Percentiles rank a stretch among this genome's conserved stretches.
These are phyloP conservation scores for Lasiodiplodia sp. DNA, from an alignment of 2,329 filamentous ascomycete genomes.

Conservation along the genomic window DNA sequence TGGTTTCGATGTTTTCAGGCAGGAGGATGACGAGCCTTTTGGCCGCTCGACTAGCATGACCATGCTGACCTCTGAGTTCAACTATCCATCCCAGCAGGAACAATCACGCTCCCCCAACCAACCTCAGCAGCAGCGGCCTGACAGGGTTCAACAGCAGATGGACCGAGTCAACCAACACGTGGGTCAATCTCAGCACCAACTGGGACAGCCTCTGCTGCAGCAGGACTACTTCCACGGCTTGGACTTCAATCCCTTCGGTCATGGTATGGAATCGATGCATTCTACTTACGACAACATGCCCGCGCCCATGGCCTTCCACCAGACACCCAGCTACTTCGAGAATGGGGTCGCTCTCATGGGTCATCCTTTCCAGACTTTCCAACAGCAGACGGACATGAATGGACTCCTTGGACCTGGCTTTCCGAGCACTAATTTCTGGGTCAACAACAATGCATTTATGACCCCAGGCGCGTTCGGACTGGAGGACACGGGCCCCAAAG, in stretches of 20 bases:
- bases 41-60: conserved; percentile 42
- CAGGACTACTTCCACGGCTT: conserved; percentile 4
- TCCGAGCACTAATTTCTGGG: background rate
- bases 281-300: background rate
- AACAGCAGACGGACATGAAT: background rate
- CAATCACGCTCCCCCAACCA: background rate
- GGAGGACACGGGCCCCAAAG: background rate
- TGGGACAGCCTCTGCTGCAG: background rate
- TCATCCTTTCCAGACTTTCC: conserved; percentile 1
- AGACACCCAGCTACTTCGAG: background rate
- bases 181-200: conserved; percentile 1
- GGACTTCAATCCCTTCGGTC: background rate
- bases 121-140: background rate
- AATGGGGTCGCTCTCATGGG: background rate
- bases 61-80: conserved; percentile 45
- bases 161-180: background rate
- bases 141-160: conserved; percentile 1
- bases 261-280: background rate
- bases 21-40: conserved; percentile 48
- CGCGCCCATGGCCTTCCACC: background rate
- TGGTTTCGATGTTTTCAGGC: conserved; percentile 49
- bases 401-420: background rate
- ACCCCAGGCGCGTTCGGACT: background rate
- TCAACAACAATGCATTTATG: background rate
- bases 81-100: conserved; percentile 13